phyloP scores from a whole-genome alignment of 306 rosid genomes.

The Coriaria nepalensis region DNA sequence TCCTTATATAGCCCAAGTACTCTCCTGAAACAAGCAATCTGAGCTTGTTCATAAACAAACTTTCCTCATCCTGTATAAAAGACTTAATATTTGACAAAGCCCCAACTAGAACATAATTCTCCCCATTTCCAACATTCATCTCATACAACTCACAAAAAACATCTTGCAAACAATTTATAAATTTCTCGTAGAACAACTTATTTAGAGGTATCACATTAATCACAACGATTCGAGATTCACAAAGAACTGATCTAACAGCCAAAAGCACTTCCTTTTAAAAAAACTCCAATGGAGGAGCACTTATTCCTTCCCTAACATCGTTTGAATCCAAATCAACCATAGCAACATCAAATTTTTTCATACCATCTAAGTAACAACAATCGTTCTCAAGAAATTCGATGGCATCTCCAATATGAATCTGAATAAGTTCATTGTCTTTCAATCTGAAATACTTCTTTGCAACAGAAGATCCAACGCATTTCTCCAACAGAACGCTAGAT shows the following conservation, averaged over 20 bases:
- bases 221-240: conserved; percentile 45
- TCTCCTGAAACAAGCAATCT: conserved; percentile 43
- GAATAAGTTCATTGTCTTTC: conserved; percentile 28
- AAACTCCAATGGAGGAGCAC: conserved; percentile 67
- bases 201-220: conserved; percentile 57
- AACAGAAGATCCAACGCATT: conserved; percentile 32
- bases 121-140: conserved; percentile 65
- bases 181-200: conserved; percentile 28
- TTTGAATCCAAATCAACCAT: conserved; percentile 78
- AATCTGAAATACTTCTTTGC: conserved; percentile 56
- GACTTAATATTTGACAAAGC: conserved; percentile 19
- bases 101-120: conserved; percentile 61
- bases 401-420: conserved; percentile 40
- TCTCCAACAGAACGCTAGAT: conserved; percentile 36
- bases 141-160: conserved; percentile 46
- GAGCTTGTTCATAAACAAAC: conserved; percentile 32
- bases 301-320: conserved; percentile 24
- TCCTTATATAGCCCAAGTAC: conserved; percentile 32
- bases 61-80: conserved; percentile 17
- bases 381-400: conserved; percentile 25
- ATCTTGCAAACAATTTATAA: conserved; percentile 26
- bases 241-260: conserved; percentile 44
- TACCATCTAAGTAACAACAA: conserved; percentile 9
- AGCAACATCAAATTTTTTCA: conserved; percentile 34
- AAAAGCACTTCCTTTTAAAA: conserved; percentile 35